Conservation (phyloP, 1,139 yeast species). For the Suhomyces atakaporum region DNA sequence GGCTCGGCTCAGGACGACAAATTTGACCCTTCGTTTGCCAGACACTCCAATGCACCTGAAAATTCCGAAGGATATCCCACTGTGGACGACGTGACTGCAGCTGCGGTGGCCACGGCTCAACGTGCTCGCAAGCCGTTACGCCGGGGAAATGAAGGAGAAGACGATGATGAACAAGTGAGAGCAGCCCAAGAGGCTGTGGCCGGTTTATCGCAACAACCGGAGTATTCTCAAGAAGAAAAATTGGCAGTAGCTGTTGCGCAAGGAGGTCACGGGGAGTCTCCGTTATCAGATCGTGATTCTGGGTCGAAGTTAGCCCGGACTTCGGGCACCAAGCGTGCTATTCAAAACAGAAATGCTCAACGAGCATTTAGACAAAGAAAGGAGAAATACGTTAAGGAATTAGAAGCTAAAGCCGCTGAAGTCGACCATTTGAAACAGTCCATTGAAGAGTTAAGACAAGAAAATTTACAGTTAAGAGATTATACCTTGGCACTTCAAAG, state of each 20-base stretch:
- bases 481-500: constrained; percentile 72
- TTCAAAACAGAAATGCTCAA: constrained; percentile 87
- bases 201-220: constrained; percentile 12
- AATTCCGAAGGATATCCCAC: constrained; percentile 23
- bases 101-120: constrained; percentile 32
- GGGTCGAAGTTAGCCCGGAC: constrained; percentile 12
- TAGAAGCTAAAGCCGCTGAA: constrained; percentile 69
- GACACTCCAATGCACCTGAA: constrained; percentile 24
- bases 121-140: constrained; percentile 13
- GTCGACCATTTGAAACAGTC: constrained; percentile 59
- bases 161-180: constrained; percentile 13
- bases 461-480: constrained; percentile 71
- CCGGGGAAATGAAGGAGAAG: constrained; percentile 14
- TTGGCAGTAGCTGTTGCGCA: constrained; percentile 12
- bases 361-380: constrained; percentile 82
- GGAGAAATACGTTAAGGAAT: constrained; percentile 73
- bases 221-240: constrained; percentile 11
- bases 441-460: constrained; percentile 63
- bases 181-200: constrained; percentile 18
- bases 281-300: constrained; percentile 4
- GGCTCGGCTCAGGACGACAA: constrained; percentile 18
- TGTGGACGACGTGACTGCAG: constrained; percentile 35
- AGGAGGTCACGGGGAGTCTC: constrained; percentile 3
- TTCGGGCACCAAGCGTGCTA: constrained; percentile 68
- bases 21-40: constrained; percentile 35